Evolutionary conservation across 129 eudicot species (phyloP).

Genomic region (Lactuca sativa): DNA sequence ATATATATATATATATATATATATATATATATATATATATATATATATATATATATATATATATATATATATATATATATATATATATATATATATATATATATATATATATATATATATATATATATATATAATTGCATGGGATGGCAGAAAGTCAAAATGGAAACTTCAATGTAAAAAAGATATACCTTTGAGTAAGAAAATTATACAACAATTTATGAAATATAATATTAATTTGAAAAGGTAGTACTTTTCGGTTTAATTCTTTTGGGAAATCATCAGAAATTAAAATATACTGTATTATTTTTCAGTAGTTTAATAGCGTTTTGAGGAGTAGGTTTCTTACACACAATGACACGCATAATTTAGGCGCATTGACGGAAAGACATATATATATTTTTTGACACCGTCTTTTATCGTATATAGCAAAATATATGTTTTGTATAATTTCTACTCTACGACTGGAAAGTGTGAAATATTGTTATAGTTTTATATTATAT

Average conservation of each 20-base stretch:
- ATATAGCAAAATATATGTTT: too few species aligned
- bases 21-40: too few species aligned
- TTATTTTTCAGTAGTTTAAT: not conserved
- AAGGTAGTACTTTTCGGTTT: not conserved
- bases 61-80: conserved; percentile 4
- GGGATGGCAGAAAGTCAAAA: conserved; percentile 28
- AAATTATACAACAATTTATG: not conserved
- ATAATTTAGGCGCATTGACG: too few species aligned
- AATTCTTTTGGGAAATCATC: not conserved
- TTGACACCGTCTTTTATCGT: not conserved
- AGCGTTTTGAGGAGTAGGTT: not conserved
- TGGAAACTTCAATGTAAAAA: conserved; percentile 27
- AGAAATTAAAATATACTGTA: not conserved
- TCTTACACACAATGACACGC: conserved; percentile 3
- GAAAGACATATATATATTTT: too few species aligned
- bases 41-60: too few species aligned
- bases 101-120: conserved; percentile 10
- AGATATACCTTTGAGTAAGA: conserved; percentile 33
- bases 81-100: not conserved
- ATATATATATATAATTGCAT: conserved; percentile 3
- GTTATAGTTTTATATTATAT: not conserved
- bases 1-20: not conserved
- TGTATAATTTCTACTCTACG: too few species aligned
- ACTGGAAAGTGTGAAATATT: too few species aligned
- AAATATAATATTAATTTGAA: not conserved